These are phyloP conservation scores for Cenchrus americanus DNA, from an alignment of 176 grass and related monocot species.

Conservation along the genomic window DNA sequence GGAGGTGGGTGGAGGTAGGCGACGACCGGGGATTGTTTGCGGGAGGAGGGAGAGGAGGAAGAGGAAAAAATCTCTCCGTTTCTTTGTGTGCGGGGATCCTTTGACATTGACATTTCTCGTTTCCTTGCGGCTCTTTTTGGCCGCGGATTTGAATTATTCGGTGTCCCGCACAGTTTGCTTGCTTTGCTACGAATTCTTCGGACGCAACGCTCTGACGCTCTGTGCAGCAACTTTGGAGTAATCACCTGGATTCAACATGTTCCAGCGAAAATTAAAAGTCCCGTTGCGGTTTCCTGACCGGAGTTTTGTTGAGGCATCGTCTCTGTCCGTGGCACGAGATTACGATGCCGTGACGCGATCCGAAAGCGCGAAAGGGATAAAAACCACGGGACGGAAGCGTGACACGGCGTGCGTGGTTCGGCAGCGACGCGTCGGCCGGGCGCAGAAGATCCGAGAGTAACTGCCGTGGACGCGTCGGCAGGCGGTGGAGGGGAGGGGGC, in stretches of 20 bases:
- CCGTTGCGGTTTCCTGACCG: background rate
- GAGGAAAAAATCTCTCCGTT: conserved; percentile 40
- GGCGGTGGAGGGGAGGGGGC: background rate
- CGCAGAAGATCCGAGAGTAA: conserved; percentile 28
- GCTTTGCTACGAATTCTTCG: background rate
- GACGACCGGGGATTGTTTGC: conserved; percentile 35
- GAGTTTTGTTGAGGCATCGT: background rate
- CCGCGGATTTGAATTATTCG: background rate
- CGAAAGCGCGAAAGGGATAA: background rate
- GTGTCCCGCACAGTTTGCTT: background rate
- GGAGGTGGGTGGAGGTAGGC: conserved; percentile 34
- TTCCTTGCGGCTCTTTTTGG: conserved; percentile 7
- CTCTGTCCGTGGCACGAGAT: no score
- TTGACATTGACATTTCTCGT: background rate
- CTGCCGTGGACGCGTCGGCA: conserved; percentile 22
- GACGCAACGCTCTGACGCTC: background rate
- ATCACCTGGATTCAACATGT: background rate
- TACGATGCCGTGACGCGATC: conserved; percentile 3
- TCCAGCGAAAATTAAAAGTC: background rate
- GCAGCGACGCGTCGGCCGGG: background rate
- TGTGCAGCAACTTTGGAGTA: background rate
- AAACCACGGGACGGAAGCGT: background rate
- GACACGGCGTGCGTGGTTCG: background rate
- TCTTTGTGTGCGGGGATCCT: background rate
- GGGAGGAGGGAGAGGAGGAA: background rate